phyloP scores from a whole-genome alignment of 805 yeast species.

The Lipomyces kockii region DNA sequence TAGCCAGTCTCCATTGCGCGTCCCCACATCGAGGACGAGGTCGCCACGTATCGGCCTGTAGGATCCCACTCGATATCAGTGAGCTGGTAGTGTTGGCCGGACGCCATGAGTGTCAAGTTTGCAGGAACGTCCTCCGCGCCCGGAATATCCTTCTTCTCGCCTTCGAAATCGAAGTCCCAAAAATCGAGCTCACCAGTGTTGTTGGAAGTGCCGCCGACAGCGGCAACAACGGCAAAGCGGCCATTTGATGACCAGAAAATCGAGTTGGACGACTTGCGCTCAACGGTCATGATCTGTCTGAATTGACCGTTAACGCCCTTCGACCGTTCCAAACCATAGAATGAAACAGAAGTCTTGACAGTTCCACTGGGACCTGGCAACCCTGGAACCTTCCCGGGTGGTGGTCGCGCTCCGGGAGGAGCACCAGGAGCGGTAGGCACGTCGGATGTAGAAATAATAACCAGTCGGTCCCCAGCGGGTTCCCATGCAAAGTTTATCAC shows the following conservation, averaged over 20 bases:
- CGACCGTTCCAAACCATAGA: conserved; percentile 78
- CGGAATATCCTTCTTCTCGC: conserved; percentile 51
- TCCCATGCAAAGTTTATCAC: conserved; percentile 94
- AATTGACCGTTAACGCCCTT: conserved; percentile 60
- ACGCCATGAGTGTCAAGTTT: conserved; percentile 63
- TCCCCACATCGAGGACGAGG: conserved; percentile 85
- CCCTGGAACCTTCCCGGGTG: conserved; percentile 20
- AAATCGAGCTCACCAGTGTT: conserved; percentile 72
- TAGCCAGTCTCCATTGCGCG: conserved; percentile 89
- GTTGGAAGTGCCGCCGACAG: conserved; percentile 52
- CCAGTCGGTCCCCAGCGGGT: conserved; percentile 87
- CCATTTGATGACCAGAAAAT: conserved; percentile 92
- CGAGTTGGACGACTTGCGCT: conserved; percentile 69
- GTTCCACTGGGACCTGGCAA: conserved; percentile 40
- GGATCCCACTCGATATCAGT: conserved; percentile 93
- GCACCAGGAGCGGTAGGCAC: conserved; percentile 45
- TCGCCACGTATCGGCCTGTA: conserved; percentile 86
- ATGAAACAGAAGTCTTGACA: conserved; percentile 67
- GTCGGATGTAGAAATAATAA: conserved; percentile 68
- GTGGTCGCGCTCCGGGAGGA: conserved; percentile 5
- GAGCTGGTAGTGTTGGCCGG: conserved; percentile 73
- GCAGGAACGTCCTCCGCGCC: conserved; percentile 58
- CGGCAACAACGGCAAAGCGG: conserved; percentile 68
- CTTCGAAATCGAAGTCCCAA: conserved; percentile 83
- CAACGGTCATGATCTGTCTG: conserved; percentile 61